Evolutionary conservation across 768 basidiomycete species (phyloP), one percentile per base, ranked within the genome.

Genomic region (Boletus barrowsii): DNA sequence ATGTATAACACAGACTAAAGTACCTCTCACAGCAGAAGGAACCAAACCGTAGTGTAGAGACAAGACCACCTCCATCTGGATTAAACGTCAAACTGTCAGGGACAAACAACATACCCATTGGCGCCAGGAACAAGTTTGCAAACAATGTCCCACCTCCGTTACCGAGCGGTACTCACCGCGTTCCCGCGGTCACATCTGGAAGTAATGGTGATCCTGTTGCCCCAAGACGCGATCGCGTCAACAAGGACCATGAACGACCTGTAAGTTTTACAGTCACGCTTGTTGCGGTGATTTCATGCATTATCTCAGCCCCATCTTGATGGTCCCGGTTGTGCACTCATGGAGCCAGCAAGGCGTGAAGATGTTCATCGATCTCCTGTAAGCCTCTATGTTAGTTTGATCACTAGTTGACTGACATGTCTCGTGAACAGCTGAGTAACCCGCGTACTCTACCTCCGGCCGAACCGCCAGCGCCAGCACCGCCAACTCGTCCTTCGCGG

Each of bases 21-120:
- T 20, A 3, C 32, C 13, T 24, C 10, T 15, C 35, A 13, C 17
- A 33, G 1, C 46, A 72, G 63, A 65, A 66, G 40, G 70, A 69
- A 22, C 26, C 50, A 13, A 17, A 18, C 20, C 64, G 58, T 33
- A 43, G 24, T 26, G 10, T 35, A 42, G 68, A 63, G 36, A 37
- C 54, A 17, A 58, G 64, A 26, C 37, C 49, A 7, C 50, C 47
- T 10, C 54, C 51, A 15, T 36, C 51, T 26, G 66, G 60, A 32
- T 54, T 65, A 15, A 63, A 55, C 14, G 18, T 66, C 24, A 68
- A 66, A 24, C 36, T 72, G 10, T 71, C 70, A 3, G 70, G 70
- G 22, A 70, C 70, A 22, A 71, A 73, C 51, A 72, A 62, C 30
- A 63, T 54, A 47, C 70, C 70, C 15, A 69, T 70, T 26, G 71